Base-by-base conservation (phyloP, 208 protist genomes). In the Naegleria lovaniensis region DNA sequence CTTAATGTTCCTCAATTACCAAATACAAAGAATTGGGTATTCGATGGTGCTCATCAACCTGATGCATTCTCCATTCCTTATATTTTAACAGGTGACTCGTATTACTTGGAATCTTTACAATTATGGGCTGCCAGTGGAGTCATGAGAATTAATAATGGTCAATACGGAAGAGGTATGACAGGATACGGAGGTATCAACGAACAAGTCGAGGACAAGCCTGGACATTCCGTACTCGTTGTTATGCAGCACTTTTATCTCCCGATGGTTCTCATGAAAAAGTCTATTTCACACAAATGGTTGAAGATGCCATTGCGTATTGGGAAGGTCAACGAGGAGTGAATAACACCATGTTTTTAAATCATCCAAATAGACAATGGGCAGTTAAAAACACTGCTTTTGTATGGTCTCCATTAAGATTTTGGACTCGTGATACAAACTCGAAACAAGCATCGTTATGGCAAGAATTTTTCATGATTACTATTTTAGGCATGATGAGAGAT, bases 291-390 rank as follows among this genome's bases (percentile, higher is more conserved):
- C 9, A 75, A 75, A 75, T 25, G n/a, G n/a, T 75, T 9, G 4
- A 75, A n/a, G 58, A 75, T 75, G 58, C 58, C 22, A n/a, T 75
- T n/a, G 58, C 58, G n/a, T 75, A 75, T 75, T 75, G 58, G 58
- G 58, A 75, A 75, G 58, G 58, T 29, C 9, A 29, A 25, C 15
- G 58, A 75, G 58, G 58, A 9, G 16, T 75, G 3, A 25, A 9
- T n/a, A 25, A 75, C 5, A 3, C 15, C 5, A n/a, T n/a, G n/a
- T 75, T n/a, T 25, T 29, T 29, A 29, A 75, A 5, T n/a, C 58
- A 25, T 75, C 58, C 58, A 75, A 75, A 75, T 75, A 29, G 16
- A 5, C 22, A n/a, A 75, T 75, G 58, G 58, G 58, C 58, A n/a
- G 16, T 5, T n/a, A 29, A 9, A n/a, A 75, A 75, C 22, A 75